A percentile compares a stretch with the other conserved stretches of the same genome.
Conservation (phyloP, 1,139 yeast species). For the Lodderomyces pseudojiufengensis region DNA sequence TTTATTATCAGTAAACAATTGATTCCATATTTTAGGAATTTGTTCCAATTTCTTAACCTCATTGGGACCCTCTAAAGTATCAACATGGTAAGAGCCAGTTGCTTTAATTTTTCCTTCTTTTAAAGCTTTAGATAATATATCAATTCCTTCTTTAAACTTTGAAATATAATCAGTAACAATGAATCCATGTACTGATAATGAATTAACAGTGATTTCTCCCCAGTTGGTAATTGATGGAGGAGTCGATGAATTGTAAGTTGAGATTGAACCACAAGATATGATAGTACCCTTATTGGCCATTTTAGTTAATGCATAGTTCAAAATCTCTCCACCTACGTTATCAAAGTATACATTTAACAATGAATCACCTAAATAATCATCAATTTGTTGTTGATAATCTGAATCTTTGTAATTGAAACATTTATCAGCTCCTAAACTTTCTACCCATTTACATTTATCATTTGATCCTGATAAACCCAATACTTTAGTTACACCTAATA, state of each 20-base stretch:
- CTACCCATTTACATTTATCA: constrained; percentile 53
- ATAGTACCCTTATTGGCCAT: constrained; percentile 43
- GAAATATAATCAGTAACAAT: constrained; percentile 36
- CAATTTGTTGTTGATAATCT: constrained; percentile 39
- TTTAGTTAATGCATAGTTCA: constrained; percentile 43
- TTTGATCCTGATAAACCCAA: constrained; percentile 64
- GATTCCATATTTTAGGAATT: constrained; percentile 29
- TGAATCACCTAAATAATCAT: constrained; percentile 42
- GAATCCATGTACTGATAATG: constrained; percentile 49
- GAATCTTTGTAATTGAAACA: constrained; percentile 53
- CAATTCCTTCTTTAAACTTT: constrained; percentile 34
- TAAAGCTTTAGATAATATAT: constrained; percentile 29
- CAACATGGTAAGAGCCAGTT: constrained; percentile 21
- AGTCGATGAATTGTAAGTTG: constrained; percentile 48
- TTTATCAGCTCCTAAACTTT: constrained; percentile 53
- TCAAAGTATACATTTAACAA: constrained; percentile 49
- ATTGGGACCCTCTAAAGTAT: constrained; percentile 23
- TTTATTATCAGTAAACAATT: constrained; percentile 29
- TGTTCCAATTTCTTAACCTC: constrained; percentile 18
- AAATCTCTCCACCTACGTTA: constrained; percentile 62
- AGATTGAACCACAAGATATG: constrained; percentile 60
- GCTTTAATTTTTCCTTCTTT: constrained; percentile 40
- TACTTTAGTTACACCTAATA: constrained; percentile 52
- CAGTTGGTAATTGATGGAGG: constrained; percentile 31
- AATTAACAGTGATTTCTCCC: constrained; percentile 41